phyloP scores from a whole-genome alignment of 164 flowering plant genomes.

The Macadamia tetraphylla region DNA sequence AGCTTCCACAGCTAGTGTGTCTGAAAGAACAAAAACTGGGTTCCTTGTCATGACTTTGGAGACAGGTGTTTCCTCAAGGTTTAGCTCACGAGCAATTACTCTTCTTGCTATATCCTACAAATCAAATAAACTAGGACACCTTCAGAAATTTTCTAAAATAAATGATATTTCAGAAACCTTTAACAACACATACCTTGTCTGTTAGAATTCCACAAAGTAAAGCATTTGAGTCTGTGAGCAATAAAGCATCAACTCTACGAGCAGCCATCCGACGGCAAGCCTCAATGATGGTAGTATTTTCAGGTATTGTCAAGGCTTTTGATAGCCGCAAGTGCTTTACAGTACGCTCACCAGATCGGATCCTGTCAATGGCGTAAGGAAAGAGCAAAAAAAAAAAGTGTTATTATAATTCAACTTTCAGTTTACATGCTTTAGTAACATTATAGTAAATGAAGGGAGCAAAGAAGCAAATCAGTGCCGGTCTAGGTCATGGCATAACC shows the following conservation, averaged over 20 bases:
- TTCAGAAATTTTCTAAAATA: neutral
- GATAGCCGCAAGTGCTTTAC: slow-evolving; percentile 84
- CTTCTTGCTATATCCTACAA: slow-evolving; percentile 85
- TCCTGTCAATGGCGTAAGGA: slow-evolving; percentile 32
- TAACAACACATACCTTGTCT: slow-evolving; percentile 57
- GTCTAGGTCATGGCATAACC: too few species aligned
- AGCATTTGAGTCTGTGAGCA: slow-evolving; percentile 93
- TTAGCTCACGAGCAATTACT: slow-evolving; percentile 79
- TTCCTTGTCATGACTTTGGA: slow-evolving; percentile 97
- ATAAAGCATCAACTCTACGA: slow-evolving; percentile 90
- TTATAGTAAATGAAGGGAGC: too few species aligned
- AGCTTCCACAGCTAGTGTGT: slow-evolving; percentile 97
- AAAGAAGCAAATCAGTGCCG: too few species aligned
- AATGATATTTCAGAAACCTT: neutral
- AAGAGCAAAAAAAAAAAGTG: neutral
- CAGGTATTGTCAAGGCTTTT: slow-evolving; percentile 89
- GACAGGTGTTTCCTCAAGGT: slow-evolving; percentile 83
- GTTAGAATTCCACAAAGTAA: slow-evolving; percentile 95
- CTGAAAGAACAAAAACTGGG: slow-evolving; percentile 90
- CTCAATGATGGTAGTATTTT: slow-evolving; percentile 64
- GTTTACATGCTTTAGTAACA: neutral
- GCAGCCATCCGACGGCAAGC: slow-evolving; percentile 96
- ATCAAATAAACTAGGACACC: neutral
- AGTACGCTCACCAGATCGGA: slow-evolving; percentile 78
- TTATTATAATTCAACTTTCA: neutral